A percentile compares a stretch with the other conserved stretches of the same genome.
Conservation (phyloP, 2,329 filamentous ascomycete genomes). For the Claviceps sp. region DNA sequence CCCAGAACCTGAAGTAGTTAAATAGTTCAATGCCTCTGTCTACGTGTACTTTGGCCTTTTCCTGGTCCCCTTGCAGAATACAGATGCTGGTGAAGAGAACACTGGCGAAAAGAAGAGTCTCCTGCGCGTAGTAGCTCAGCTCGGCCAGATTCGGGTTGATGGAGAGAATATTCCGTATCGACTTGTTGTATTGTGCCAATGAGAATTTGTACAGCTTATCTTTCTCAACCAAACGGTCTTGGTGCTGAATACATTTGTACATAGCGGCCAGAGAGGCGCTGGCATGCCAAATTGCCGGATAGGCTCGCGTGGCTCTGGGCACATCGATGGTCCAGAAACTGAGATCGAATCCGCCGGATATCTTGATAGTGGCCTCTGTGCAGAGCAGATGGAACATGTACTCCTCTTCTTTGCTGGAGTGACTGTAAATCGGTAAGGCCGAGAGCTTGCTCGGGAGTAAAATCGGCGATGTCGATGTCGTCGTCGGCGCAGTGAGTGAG, state of each 20-base stretch:
- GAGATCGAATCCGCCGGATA: constrained; percentile 5
- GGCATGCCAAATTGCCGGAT: constrained; percentile 6
- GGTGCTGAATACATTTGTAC: constrained; percentile 12
- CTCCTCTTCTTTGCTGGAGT: constrained; percentile 3
- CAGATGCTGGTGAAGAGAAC: constrained; percentile 7
- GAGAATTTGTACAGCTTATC: constrained; percentile 6
- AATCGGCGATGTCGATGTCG: not conserved
- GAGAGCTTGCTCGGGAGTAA: not conserved
- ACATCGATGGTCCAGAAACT: constrained; percentile 6
- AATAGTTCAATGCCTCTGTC: constrained; percentile 6
- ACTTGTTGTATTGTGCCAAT: constrained; percentile 7
- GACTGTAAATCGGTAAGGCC: not conserved
- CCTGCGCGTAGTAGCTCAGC: constrained; percentile 3
- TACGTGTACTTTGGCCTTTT: constrained; percentile 7
- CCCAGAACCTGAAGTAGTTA: constrained; percentile 7
- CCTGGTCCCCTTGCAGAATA: constrained; percentile 6
- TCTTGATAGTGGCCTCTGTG: constrained; percentile 1
- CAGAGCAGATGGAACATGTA: constrained; percentile 8
- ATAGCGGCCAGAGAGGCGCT: constrained; percentile 2
- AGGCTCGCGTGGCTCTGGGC: constrained; percentile 2
- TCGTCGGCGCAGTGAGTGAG: not conserved
- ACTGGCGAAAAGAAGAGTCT: constrained; percentile 8
- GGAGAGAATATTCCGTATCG: constrained; percentile 5
- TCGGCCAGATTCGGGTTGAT: not conserved
- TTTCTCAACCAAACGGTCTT: constrained; percentile 13